Evolutionary conservation across 1,139 yeast species (phyloP).

Genomic region (Kluyveromyces sp.): DNA sequence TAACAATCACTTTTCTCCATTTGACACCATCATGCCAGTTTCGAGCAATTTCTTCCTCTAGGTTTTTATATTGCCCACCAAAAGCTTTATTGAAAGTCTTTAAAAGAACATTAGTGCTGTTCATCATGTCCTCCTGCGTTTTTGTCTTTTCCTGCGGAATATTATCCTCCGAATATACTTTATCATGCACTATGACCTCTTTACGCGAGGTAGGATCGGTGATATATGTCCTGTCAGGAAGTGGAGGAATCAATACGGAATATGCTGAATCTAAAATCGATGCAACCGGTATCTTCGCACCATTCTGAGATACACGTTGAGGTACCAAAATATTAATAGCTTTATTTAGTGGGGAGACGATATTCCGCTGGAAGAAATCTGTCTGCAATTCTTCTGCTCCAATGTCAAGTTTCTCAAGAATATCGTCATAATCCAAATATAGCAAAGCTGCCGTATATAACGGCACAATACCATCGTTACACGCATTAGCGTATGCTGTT

Average conservation of each 20-base stretch:
- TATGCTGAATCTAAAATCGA: constrained; percentile 81
- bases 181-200: constrained; percentile 66
- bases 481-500: constrained; percentile 35
- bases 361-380: constrained; percentile 19
- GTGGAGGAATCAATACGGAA: constrained; percentile 74
- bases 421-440: constrained; percentile 60
- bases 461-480: constrained; percentile 84
- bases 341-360: constrained; percentile 27
- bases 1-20: constrained; percentile 90
- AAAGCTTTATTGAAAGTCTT: constrained; percentile 19
- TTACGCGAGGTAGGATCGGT: constrained; percentile 52
- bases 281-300: constrained; percentile 48
- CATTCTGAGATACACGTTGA: constrained; percentile 17
- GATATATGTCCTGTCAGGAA: constrained; percentile 65
- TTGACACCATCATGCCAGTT: constrained; percentile 75
- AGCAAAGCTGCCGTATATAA: constrained; percentile 76
- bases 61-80: constrained; percentile 19
- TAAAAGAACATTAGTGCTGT: constrained; percentile 17
- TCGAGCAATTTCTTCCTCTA: constrained; percentile 77
- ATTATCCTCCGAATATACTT: constrained; percentile 57
- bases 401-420: constrained; percentile 30
- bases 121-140: constrained; percentile 10
- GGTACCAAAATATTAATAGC: constrained; percentile 27
- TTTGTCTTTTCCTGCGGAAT: constrained; percentile 40
- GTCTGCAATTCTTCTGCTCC: constrained; percentile 3